phyloP scores from a whole-genome alignment of 768 basidiomycete genomes.

The Pisolithus orientalis region DNA sequence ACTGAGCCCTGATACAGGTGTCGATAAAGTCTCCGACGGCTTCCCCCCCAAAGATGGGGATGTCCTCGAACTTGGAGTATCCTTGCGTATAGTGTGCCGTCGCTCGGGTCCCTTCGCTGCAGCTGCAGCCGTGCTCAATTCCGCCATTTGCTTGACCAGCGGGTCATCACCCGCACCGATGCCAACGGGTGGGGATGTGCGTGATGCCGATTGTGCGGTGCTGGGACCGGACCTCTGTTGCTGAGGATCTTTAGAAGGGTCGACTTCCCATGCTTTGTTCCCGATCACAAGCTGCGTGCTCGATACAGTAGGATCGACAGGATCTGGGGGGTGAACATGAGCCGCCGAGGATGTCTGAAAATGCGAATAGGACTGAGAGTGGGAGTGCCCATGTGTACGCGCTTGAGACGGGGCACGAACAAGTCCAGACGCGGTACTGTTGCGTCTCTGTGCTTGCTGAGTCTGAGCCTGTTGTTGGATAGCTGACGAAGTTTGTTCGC shows the following conservation, averaged over 20 bases:
- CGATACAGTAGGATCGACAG: conserved; percentile 57
- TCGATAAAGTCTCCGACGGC: too few relatives aligned
- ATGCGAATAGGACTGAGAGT: conserved; percentile 17
- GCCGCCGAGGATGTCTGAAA: conserved; percentile 7
- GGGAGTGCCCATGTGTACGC: conserved; percentile 6
- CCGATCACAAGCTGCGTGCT: conserved; percentile 62
- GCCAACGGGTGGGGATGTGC: conserved; percentile 30
- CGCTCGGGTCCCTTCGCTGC: conserved; percentile 9
- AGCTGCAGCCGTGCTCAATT: conserved; percentile 32
- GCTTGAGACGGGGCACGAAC: conserved; percentile 3
- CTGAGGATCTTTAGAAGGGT: conserved; percentile 63
- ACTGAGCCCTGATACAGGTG: conserved; percentile 8
- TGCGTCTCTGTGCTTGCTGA: conserved; percentile 18
- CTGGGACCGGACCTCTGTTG: conserved; percentile 16
- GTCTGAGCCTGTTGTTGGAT: not conserved
- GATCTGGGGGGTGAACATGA: conserved; percentile 30
- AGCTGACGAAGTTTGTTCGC: conserved; percentile 13
- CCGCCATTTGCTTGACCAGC: conserved; percentile 58
- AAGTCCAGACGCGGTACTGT: conserved; percentile 16
- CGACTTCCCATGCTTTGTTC: conserved; percentile 58
- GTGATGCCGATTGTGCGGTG: not conserved
- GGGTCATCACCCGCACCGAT: conserved; percentile 49
- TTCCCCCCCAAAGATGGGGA: not conserved
- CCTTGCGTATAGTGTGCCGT: conserved; percentile 21
- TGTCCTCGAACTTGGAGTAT: conserved; percentile 8